Conservation (phyloP, 768 basidiomycete species). For the Phlegmacium glaucopus region DNA sequence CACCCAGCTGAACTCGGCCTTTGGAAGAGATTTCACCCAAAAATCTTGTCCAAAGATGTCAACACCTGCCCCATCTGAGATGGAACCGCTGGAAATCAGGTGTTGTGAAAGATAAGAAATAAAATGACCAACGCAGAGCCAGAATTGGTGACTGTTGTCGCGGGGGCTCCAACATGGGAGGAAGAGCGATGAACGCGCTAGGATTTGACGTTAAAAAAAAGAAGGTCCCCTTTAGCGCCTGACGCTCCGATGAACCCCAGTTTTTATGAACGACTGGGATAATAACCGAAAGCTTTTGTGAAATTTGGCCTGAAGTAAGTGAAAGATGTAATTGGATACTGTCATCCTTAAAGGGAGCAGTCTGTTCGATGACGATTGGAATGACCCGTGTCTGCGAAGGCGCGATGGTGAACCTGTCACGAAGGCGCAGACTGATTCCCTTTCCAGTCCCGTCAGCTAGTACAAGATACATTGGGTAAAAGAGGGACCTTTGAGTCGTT, state of each 20-base stretch:
- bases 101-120: neutral
- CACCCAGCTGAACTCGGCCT: constrained; percentile 64
- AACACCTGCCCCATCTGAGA: constrained; percentile 82
- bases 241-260: constrained; percentile 22
- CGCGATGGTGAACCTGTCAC: constrained; percentile 38
- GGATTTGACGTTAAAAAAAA: constrained; percentile 54
- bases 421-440: constrained; percentile 28
- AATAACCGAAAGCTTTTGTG: constrained; percentile 25
- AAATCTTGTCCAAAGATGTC: constrained; percentile 53
- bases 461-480: neutral
- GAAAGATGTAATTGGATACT: constrained; percentile 36
- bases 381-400: constrained; percentile 63
- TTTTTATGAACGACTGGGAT: constrained; percentile 38
- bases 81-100: constrained; percentile 1
- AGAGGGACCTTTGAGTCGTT: constrained; percentile 10
- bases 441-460: constrained; percentile 11
- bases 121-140: constrained; percentile 50
- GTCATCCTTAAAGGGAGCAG: constrained; percentile 27
- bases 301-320: constrained; percentile 24
- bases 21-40: constrained; percentile 63
- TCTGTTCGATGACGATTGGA: constrained; percentile 48
- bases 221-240: constrained; percentile 53
- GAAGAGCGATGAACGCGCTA: constrained; percentile 53
- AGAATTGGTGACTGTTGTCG: constrained; percentile 48
- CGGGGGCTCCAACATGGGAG: constrained; percentile 40